Evolutionary conservation across 441 rosid species (phyloP).

Genomic region (Gossypium gossypioides): DNA sequence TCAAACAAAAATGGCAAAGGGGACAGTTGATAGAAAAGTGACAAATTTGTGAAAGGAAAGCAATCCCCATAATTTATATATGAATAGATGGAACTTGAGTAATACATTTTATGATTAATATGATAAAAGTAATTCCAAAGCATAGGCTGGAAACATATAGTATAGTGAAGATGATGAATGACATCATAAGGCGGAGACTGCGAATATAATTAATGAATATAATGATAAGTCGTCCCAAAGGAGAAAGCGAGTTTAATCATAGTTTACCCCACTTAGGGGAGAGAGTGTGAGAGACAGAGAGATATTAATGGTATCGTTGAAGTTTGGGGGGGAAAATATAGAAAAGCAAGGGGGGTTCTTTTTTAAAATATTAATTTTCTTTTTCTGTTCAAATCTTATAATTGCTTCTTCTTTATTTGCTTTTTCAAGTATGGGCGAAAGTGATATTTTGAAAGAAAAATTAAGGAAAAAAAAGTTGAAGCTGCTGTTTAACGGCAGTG

Average conservation of each 20-base stretch:
- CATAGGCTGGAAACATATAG: neutral
- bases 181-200: neutral
- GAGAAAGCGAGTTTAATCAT: constrained; percentile 19
- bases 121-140: neutral
- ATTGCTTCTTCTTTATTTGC: no score
- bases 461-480: neutral
- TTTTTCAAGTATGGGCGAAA: neutral
- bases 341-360: neutral
- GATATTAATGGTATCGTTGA: neutral
- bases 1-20: neutral
- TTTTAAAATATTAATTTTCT: no score
- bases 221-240: constrained; percentile 21
- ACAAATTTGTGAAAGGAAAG: neutral
- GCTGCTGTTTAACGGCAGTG: neutral
- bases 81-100: neutral
- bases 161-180: neutral
- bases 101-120: neutral
- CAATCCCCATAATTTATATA: neutral
- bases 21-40: neutral
- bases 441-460: neutral
- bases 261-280: neutral
- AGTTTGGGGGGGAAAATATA: neutral
- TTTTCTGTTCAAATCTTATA: neutral
- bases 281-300: neutral
- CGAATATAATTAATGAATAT: constrained; percentile 2